Evolutionary conservation across 2,329 filamentous ascomycete genomes (phyloP).

Genomic region (Coleophoma eucalyptorum): DNA sequence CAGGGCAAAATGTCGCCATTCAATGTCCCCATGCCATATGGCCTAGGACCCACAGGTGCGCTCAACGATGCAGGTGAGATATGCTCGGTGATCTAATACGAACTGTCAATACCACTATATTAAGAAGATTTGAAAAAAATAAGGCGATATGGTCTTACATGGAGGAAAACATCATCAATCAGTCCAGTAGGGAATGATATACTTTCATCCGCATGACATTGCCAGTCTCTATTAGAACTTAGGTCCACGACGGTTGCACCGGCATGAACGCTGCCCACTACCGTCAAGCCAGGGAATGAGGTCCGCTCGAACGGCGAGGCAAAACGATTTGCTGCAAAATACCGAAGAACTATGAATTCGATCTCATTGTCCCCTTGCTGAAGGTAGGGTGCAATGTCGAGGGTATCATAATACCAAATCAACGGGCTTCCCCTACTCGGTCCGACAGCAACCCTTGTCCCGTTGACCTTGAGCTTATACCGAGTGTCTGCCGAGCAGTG

Average conservation of each 20-base stretch:
- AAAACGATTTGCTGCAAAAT: not conserved
- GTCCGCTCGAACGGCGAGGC: not conserved
- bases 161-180: slow-evolving; percentile 35
- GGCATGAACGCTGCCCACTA: slow-evolving; percentile 15
- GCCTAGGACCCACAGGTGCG: slow-evolving; percentile 4
- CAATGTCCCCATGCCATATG: slow-evolving; percentile 25
- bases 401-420: not conserved
- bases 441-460: slow-evolving; percentile 30
- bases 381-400: not conserved
- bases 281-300: slow-evolving; percentile 7
- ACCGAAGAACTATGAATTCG: not conserved
- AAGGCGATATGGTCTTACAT: slow-evolving; percentile 19
- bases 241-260: slow-evolving; percentile 8
- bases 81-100: no score
- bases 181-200: slow-evolving; percentile 23
- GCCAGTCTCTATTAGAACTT: slow-evolving; percentile 15
- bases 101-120: no score
- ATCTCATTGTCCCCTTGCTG: not conserved
- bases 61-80: no score
- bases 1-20: slow-evolving; percentile 37
- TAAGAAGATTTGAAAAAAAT: no score
- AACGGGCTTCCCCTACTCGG: not conserved
- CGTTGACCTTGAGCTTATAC: slow-evolving; percentile 38
- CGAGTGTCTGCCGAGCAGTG: slow-evolving; percentile 33
- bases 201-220: slow-evolving; percentile 18